Evolutionary conservation across 2,329 filamentous ascomycete species (phyloP), one percentile per base, ranked within the genome.

Genomic region (Neofusicoccum kwambonambiense): DNA sequence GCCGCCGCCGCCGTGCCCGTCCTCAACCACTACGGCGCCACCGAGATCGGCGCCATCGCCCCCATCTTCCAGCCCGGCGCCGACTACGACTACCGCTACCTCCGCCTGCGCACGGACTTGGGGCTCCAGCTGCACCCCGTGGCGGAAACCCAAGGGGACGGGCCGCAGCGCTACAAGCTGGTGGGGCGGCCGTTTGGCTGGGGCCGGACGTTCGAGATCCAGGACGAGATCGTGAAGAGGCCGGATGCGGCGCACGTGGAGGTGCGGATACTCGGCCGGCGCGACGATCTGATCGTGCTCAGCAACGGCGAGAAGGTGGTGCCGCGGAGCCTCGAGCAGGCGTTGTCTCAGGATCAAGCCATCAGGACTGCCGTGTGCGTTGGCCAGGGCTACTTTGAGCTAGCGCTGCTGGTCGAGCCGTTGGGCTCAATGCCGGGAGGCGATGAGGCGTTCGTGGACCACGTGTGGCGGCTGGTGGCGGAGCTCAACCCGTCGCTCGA

Each of bases 21-120:
- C 1, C 67, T 79, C 31, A 77, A 77, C 65, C 72, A 76, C 62
- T 78, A 74, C 56, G 77, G 77, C 2, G 70, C 71, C 3, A 79
- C 76, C 1, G 77, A 79, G 64, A 70, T 73, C 1, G 76, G 77
- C 1, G 70, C 75, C 1, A 62, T 79, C 6, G 72, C 76, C 1
- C 72, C 72, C 2, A 74, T 75, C 2, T 78, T 78, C 61, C 58
- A 66, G 15, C 75, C 76, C 0, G 66, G 65, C 6, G 54, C 68
- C 7, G 69, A 71, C 49, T 78, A 79, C 62, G 68, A 77, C 62
- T 76, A 69, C 69, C 66, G 67, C 11, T 77, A 72, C 58, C 68
- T 78, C 51, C 66, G 74, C 8, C 66, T 79, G 0, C 70, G 77
- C 7, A 68, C 65, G 1, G 77, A 78, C 39, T 62, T 78, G 13